Evolutionary conservation across 176 grass and related monocot species (phyloP).

Genomic region (Oryza brachyantha): DNA sequence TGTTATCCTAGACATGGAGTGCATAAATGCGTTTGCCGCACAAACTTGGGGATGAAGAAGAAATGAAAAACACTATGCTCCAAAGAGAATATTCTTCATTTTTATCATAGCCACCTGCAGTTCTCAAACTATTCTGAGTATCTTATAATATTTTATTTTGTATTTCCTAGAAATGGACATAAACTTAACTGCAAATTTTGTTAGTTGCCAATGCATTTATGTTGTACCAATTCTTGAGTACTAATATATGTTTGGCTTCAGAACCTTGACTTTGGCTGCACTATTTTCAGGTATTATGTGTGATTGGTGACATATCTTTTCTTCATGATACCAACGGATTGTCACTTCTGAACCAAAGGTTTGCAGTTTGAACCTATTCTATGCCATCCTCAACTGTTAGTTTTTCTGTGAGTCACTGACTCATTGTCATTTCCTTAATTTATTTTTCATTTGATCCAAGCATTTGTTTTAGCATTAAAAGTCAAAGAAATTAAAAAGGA

Average conservation of each 20-base stretch:
- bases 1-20: background rate
- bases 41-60: background rate
- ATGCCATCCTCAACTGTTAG: background rate
- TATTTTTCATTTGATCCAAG: background rate
- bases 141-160: constrained; percentile 13
- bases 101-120: background rate
- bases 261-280: constrained; percentile 20
- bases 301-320: constrained; percentile 97
- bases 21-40: background rate
- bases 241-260: constrained; percentile 8
- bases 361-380: constrained; percentile 29
- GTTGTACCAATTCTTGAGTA: background rate
- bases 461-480: background rate
- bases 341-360: constrained; percentile 88
- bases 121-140: constrained; percentile 23
- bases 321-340: constrained; percentile 98
- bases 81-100: constrained; percentile 1
- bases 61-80: background rate
- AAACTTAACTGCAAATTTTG: background rate
- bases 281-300: constrained; percentile 66
- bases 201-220: too few relatives aligned
- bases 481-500: background rate
- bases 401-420: background rate
- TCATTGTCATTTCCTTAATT: background rate
- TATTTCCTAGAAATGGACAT: constrained; percentile 12